phyloP scores from a whole-genome alignment of 2,329 filamentous ascomycete species.

The Chaetomium strumarium region DNA sequence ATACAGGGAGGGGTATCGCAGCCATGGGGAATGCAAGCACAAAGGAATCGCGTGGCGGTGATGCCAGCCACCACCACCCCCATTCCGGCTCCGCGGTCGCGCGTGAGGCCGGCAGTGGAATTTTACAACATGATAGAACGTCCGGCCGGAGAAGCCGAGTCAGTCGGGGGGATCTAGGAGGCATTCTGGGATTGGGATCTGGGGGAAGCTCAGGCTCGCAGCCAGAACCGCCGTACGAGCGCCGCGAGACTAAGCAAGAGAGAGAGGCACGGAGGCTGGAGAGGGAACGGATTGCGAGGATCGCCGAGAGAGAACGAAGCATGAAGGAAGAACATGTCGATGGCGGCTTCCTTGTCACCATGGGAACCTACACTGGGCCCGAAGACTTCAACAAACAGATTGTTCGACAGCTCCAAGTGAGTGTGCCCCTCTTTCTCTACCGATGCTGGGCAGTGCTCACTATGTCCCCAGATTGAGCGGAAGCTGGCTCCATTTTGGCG shows the following conservation, averaged over 20 bases:
- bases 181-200: conserved; percentile 39
- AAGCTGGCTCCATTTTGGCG: conserved; percentile 92
- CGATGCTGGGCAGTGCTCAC: conserved; percentile 19
- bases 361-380: conserved; percentile 84
- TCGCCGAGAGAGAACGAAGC: conserved; percentile 84
- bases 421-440: neutral
- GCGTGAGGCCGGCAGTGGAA: conserved; percentile 18
- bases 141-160: conserved; percentile 28
- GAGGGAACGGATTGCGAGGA: conserved; percentile 66
- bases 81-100: conserved; percentile 16
- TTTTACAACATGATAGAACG: conserved; percentile 20
- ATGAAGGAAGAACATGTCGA: conserved; percentile 89
- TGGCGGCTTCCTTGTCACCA: conserved; percentile 87
- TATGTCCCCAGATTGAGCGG: conserved; percentile 68
- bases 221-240: conserved; percentile 45
- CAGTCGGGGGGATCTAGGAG: conserved; percentile 42
- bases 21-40: conserved; percentile 34
- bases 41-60: conserved; percentile 31
- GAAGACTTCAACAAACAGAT: conserved; percentile 90
- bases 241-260: conserved; percentile 86
- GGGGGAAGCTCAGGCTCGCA: conserved; percentile 34
- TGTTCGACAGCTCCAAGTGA: conserved; percentile 86
- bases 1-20: neutral
- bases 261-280: conserved; percentile 81
- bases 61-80: conserved; percentile 24